Evolutionary conservation across 805 yeast genomes (phyloP), one percentile per base, ranked within the genome.

Genomic region (Ogataea polymorpha): DNA sequence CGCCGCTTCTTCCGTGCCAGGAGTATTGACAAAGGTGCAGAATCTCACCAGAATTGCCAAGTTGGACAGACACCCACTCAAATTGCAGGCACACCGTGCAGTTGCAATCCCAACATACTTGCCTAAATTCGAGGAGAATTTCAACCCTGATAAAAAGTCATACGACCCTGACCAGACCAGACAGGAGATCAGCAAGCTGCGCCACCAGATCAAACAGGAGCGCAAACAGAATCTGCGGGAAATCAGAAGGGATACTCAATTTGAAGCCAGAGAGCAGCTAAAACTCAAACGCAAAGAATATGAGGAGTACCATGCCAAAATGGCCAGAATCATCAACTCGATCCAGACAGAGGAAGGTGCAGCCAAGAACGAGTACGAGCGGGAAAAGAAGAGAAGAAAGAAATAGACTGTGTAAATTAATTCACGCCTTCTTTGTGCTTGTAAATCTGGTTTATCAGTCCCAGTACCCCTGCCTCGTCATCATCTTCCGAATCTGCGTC

Each of bases 341-440:
- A 87, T 93, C 56, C 86, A 85, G 48, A 89, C 96, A 4, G 89
- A 84, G 54, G 97, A 91, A 71, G 98, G 98, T 58, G 86, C 93
- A 5, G 97, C 88, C 59, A 86, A 87, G 73, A 90, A 93, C 62
- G 82, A 81, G 53, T 91, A 91, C 63, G 96, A 89, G 59, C 75
- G 89, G 46, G 97, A 90, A 58, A 85, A 79, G 71, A 79, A 74
- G 59, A 68, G 70, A 46, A 75, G 43, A 40, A 34, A 35, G 32
- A 34, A 40, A 4, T 40, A 40, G 35, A 18, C 16, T 14, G 17
- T 24, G 26, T 38, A 38, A 15, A 10, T 35, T 26, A 47, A 35
- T 42, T 44, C 23, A 50, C 44, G 9, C 51, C 46, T 16, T 68
- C 74, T 32, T 56, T 54, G 25, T 72, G 76, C 48, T 72, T 81